Base-by-base conservation (phyloP, 345 rosid species). In the Aquilaria malaccensis region DNA sequence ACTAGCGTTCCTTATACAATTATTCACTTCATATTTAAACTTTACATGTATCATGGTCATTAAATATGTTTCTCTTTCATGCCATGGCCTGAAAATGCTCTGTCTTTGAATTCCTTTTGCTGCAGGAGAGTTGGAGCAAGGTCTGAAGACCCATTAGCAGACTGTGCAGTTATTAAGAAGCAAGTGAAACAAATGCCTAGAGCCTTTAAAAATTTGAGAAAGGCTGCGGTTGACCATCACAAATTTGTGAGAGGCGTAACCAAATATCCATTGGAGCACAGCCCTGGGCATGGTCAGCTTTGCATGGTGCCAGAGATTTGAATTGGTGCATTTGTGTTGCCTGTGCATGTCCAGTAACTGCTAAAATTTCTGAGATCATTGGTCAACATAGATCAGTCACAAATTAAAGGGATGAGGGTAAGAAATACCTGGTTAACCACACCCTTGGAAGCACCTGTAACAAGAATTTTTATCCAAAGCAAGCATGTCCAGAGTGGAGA, bases 61-160 rank as follows among this genome's bases (percentile, higher is more conserved):
- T 53, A 12, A 56, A 11, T 14, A 31, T 47, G 6, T 41, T 48
- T 31, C 30, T 10, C 3, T 46, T 31, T 52, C 60, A 33, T 46
- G 33, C 50, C 46, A 13, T 45, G 30, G 62, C 56, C 55, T 67
- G n/a, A 30, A 48, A 33, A 30, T 58, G 22, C 37, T 51, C 31
- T 15, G 9, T 15, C 13, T 37, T 37, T 11, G 29, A 60, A 43
- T 50, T 22, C 13, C 30, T 60, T 22, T 65, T 55, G 52, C 48
- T 56, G 62, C 69, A 81, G 96, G 85, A 79, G 85, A 83, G 88
- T 85, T 67, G 92, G 90, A 72, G 85, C 90, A 13, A 88, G 86
- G 62, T 83, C 82, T 50, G 66, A 7, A 58, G 84, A 79, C 41
- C 88, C 92, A 15, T 69, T 82, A 32, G 63, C 68, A 43, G 72